These are phyloP conservation scores for Lycium ferocissimum DNA, from an alignment of 257 asterid species.

Conservation along the genomic window DNA sequence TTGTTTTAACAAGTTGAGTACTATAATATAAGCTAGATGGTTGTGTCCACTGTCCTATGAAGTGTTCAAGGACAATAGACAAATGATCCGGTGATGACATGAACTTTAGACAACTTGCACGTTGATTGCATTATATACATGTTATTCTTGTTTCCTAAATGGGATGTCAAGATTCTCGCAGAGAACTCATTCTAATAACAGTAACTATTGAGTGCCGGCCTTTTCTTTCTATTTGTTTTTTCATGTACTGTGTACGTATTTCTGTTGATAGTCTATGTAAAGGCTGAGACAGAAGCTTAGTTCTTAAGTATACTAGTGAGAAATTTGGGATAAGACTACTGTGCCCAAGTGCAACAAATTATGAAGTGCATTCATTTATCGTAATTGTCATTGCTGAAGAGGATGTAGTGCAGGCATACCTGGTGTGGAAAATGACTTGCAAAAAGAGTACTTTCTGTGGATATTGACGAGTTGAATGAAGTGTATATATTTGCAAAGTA, in stretches of 20 bases:
- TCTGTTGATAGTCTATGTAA: background rate
- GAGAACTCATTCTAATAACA: background rate
- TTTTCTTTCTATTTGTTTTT: background rate
- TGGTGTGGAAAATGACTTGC: constrained; percentile 14
- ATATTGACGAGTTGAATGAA: background rate
- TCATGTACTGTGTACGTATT: background rate
- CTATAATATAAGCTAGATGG: background rate
- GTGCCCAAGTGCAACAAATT: background rate
- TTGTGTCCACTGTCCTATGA: background rate
- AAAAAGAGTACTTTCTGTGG: background rate
- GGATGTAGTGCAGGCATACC: background rate
- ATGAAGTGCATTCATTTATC: background rate
- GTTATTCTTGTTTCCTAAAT: constrained; percentile 11
- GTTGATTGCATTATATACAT: background rate
- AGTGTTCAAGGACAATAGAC: background rate
- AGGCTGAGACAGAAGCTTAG: background rate
- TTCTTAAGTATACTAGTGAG: background rate
- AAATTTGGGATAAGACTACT: background rate
- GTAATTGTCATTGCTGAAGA: background rate
- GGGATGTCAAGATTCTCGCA: background rate
- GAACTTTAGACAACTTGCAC: background rate
- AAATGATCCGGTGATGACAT: background rate
- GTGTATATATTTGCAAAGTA: constrained; percentile 13
- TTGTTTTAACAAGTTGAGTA: constrained; percentile 12
- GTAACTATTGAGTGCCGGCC: background rate